Conservation (phyloP, 352 stramenopile species). For the Globisporangium rhizosaccharum region DNA sequence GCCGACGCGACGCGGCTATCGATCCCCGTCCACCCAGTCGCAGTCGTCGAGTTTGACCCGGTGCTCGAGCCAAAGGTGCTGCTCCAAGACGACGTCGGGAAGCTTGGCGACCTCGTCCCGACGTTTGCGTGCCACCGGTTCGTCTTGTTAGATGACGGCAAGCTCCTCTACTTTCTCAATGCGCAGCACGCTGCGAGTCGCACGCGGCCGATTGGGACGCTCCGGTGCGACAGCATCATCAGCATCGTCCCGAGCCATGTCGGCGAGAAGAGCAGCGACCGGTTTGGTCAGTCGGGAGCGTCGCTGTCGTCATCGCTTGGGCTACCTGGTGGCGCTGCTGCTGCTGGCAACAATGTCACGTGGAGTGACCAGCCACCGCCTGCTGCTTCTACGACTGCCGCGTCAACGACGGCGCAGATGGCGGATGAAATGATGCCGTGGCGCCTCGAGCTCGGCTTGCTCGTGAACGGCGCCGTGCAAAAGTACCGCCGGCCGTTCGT, state of each 20-base stretch:
- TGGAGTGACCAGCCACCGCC: conserved; percentile 6
- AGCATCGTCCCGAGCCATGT: conserved; percentile 71
- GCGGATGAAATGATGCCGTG: conserved; percentile 65
- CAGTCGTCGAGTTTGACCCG: conserved; percentile 68
- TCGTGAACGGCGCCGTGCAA: conserved; percentile 44
- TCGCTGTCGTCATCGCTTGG: conserved; percentile 22
- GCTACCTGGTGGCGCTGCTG: background rate
- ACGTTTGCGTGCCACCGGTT: conserved; percentile 69
- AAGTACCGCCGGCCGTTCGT: conserved; percentile 77
- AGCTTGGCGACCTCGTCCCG: conserved; percentile 67
- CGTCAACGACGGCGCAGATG: conserved; percentile 2
- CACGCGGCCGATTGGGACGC: conserved; percentile 62
- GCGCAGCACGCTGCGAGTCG: conserved; percentile 45
- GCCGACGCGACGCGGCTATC: conserved; percentile 45
- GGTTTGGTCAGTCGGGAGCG: conserved; percentile 60
- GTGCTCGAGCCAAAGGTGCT: conserved; percentile 65
- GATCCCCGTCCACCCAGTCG: conserved; percentile 77
- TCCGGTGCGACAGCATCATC: conserved; percentile 80
- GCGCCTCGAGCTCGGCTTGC: conserved; percentile 64
- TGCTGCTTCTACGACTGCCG: background rate
- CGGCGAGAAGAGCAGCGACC: conserved; percentile 27
- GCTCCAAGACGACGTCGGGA: conserved; percentile 63
- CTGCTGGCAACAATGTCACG: conserved; percentile 4
- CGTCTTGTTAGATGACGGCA: conserved; percentile 72
- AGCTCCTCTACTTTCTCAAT: conserved; percentile 76